Conservation (phyloP, 2,329 filamentous ascomycete genomes). For the Colletotrichum theobromicola region DNA sequence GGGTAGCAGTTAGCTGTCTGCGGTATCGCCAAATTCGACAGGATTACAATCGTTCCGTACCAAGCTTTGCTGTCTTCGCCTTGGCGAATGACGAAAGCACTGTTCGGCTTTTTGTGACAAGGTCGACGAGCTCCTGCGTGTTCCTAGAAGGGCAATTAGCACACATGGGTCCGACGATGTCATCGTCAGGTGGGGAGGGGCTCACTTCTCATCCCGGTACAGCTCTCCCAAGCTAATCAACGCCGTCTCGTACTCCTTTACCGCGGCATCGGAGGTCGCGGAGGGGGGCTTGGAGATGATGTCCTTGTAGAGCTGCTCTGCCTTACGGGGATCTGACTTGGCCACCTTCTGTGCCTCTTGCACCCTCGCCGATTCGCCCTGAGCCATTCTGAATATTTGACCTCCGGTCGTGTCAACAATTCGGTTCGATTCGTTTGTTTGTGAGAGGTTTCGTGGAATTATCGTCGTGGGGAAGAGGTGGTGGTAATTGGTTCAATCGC, state of each 20-base stretch:
- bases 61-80: slow-evolving; percentile 97
- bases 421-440: background rate
- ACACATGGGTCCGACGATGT: slow-evolving; percentile 22
- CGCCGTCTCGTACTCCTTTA: slow-evolving; percentile 90
- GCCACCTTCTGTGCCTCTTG: slow-evolving; percentile 86
- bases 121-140: slow-evolving; percentile 82
- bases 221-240: slow-evolving; percentile 89
- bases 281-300: slow-evolving; percentile 86
- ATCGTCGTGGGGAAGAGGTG: slow-evolving; percentile 1
- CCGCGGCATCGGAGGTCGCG: slow-evolving; percentile 80
- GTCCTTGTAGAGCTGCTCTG: slow-evolving; percentile 87
- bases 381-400: slow-evolving; percentile 50
- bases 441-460: background rate
- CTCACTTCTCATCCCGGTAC: slow-evolving; percentile 86
- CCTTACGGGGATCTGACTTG: slow-evolving; percentile 81
- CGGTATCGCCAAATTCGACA: background rate
- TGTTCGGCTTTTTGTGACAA: slow-evolving; percentile 88
- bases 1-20: background rate
- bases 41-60: slow-evolving; percentile 58
- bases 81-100: slow-evolving; percentile 97
- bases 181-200: slow-evolving; percentile 25
- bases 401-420: background rate
- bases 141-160: slow-evolving; percentile 56
- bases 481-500: background rate
- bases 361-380: slow-evolving; percentile 70